phyloP scores from a whole-genome alignment of 345 rosid species.

The Eucalyptus caleyi region DNA sequence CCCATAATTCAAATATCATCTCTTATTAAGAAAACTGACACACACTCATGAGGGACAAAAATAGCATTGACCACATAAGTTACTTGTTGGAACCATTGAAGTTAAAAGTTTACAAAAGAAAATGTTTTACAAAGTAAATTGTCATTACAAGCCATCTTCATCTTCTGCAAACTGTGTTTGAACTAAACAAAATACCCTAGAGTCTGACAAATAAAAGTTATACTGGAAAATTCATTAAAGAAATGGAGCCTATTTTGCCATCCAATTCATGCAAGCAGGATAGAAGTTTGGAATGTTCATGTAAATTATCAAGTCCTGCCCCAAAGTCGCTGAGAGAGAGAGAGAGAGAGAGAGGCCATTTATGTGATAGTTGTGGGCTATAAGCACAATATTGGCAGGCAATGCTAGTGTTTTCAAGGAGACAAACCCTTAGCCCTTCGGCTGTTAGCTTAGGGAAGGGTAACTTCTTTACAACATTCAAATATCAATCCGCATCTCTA shows the following conservation, averaged over 20 bases:
- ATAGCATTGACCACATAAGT: neutral
- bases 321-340: neutral
- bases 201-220: neutral
- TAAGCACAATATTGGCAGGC: neutral
- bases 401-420: neutral
- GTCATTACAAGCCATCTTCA: neutral
- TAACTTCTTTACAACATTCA: neutral
- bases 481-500: neutral
- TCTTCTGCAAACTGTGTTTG: neutral
- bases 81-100: neutral
- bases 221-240: too few relatives aligned
- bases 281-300: too few relatives aligned
- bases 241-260: too few relatives aligned
- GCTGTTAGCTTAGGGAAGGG: neutral
- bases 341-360: neutral
- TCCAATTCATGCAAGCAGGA: too few relatives aligned
- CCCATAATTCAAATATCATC: neutral
- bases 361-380: neutral
- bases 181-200: neutral
- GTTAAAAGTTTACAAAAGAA: neutral
- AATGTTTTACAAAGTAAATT: neutral
- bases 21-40: neutral
- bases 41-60: neutral
- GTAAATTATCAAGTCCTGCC: neutral
- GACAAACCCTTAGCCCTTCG: neutral